These are phyloP conservation scores for Calonectria hongkongensis DNA, from an alignment of 2,329 filamentous ascomycete genomes.

Conservation along the genomic window DNA sequence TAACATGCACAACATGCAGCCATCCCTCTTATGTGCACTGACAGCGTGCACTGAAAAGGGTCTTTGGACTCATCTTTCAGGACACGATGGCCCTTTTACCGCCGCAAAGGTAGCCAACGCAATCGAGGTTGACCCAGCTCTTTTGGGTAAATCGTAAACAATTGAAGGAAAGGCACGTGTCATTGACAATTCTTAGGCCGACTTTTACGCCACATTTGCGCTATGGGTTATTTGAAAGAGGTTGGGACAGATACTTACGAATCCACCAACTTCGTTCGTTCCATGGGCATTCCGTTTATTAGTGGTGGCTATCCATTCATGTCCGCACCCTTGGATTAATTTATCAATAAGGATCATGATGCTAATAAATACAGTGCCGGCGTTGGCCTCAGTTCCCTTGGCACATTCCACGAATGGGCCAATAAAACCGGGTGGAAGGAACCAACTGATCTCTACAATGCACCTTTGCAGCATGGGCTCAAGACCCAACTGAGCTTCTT, in stretches of 20 bases:
- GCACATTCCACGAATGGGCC: slow-evolving; percentile 58
- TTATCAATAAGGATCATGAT: neutral
- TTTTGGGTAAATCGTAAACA: neutral
- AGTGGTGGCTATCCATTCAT: slow-evolving; percentile 59
- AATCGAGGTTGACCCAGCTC: slow-evolving; percentile 3
- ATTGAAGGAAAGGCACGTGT: neutral
- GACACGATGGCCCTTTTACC: slow-evolving; percentile 57
- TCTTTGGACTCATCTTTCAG: slow-evolving; percentile 59
- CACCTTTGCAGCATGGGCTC: slow-evolving; percentile 58
- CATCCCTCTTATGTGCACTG: slow-evolving; percentile 52
- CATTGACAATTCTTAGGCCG: slow-evolving; percentile 47
- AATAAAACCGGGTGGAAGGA: slow-evolving; percentile 55
- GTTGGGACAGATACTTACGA: slow-evolving; percentile 59
- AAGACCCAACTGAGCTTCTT: slow-evolving; percentile 61
- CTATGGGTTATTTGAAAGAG: slow-evolving; percentile 64
- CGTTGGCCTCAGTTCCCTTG: slow-evolving; percentile 45
- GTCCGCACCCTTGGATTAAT: slow-evolving; percentile 38
- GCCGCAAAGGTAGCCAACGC: slow-evolving; percentile 56
- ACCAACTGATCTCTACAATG: slow-evolving; percentile 55
- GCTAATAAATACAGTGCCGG: slow-evolving; percentile 34
- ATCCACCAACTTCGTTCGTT: slow-evolving; percentile 62
- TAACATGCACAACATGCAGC: slow-evolving; percentile 35
- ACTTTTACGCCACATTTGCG: slow-evolving; percentile 61
- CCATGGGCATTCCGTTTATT: slow-evolving; percentile 59
- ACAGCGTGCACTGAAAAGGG: slow-evolving; percentile 60